Evolutionary conservation across 805 yeast genomes (phyloP), one percentile per base, ranked within the genome.

Genomic region (Sungouiozyma intestinalis): DNA sequence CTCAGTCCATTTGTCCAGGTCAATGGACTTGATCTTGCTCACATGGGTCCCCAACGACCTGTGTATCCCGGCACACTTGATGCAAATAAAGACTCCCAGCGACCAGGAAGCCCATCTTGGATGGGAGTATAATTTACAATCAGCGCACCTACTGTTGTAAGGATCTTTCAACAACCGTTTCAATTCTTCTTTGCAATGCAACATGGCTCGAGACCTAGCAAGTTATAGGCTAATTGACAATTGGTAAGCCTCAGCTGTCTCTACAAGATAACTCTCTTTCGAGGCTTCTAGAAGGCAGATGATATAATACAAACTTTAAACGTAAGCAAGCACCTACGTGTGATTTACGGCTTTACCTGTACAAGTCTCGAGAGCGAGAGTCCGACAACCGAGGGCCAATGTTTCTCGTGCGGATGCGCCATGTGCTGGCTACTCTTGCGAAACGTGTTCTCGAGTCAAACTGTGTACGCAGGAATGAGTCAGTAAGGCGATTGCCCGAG

Each of bases 101-200:
- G 81, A 87, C 96, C 97, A 90, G 17, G 94, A 81, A n/a, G 97
- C 96, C 98, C 98, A 90, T 41, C 98, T 72, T 15, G 98, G 98
- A 63, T 90, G 94, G 27, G 81, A 73, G 13, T 90, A 73, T 0
- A 79, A 73, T 62, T 90, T 90, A 65, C 98, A 90, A 63, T 90
- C 98, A 2, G 88, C 94, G 62, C 98, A 90, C 37, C 67, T 60
- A 56, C 74, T 77, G 67, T 90, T 90, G 33, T 76, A 76, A 1
- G 78, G 77, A 53, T 86, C 95, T 45, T 75, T 77, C 36, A 90
- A 72, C 31, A 90, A 70, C 29, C 79, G 76, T 60, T 78, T 79
- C 48, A 90, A 68, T 37, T 85, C 29, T 24, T 24, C 29, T 11
- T 79, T 57, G 76, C 48, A 36, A 52, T 54, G 19, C 14, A 17